phyloP scores from a whole-genome alignment of 2,329 filamentous ascomycete genomes.

The Apiospora arundinis region DNA sequence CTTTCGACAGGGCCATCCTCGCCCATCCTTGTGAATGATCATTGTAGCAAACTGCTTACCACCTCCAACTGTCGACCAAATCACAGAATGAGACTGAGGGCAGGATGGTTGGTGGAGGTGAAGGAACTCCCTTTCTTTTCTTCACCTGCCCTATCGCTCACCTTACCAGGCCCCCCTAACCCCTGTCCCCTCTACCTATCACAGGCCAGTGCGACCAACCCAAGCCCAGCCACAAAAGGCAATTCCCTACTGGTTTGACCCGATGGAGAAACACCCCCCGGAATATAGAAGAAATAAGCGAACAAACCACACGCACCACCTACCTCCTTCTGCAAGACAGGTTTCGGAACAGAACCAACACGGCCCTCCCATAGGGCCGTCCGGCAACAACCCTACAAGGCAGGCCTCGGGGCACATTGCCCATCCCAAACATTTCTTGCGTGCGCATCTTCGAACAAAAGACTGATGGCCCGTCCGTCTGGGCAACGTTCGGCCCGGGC shows the following conservation, averaged over 20 bases:
- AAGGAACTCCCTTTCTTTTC: neutral
- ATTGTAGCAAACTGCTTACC: constrained; percentile 2
- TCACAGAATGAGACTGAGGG: neutral
- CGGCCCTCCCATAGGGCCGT: constrained; percentile 5
- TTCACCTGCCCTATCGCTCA: neutral
- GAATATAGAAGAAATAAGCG: neutral
- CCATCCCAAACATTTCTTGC: neutral
- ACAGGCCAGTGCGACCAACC: neutral
- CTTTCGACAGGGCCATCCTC: neutral
- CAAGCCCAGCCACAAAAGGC: neutral
- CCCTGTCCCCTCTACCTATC: neutral
- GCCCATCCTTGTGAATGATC: neutral
- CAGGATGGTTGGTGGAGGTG: neutral
- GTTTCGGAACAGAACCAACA: constrained; percentile 6
- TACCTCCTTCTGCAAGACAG: constrained; percentile 8
- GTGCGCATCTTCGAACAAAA: neutral
- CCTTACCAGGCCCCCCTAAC: neutral
- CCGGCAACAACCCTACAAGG: constrained; percentile 3
- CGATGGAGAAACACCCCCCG: neutral
- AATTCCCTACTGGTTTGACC: neutral
- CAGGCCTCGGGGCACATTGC: neutral
- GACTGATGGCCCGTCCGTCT: neutral
- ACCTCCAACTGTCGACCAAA: neutral
- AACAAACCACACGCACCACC: neutral
- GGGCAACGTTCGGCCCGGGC: neutral